These are phyloP conservation scores for Austroboletus novae-zelandiae DNA, from an alignment of 1,284 basidiomycete genomes.

Conservation along the genomic window DNA sequence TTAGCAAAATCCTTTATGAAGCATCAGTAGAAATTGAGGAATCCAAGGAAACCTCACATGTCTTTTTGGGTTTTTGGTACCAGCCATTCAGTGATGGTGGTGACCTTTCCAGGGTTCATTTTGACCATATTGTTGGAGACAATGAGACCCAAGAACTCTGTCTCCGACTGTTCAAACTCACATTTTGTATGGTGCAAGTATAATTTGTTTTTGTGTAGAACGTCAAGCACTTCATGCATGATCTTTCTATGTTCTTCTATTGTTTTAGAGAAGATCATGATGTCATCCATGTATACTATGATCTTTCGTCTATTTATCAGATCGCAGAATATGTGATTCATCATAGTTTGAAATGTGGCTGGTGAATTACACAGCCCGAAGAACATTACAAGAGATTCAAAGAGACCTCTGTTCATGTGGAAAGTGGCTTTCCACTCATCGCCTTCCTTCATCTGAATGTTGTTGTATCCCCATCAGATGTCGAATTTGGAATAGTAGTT, in stretches of 20 bases:
- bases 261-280: neutral
- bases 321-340: neutral
- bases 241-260: neutral
- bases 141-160: neutral
- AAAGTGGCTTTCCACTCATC: too few species aligned
- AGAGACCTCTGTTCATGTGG: too few species aligned
- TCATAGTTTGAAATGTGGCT: too few species aligned
- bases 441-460: too few species aligned
- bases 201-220: neutral
- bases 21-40: conserved; percentile 42
- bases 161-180: neutral
- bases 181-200: neutral
- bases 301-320: neutral
- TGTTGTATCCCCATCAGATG: too few species aligned
- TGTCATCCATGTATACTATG: neutral
- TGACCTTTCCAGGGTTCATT: neutral
- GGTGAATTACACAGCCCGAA: too few species aligned
- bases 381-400: too few species aligned
- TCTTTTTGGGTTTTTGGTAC: conserved; percentile 1
- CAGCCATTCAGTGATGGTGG: neutral
- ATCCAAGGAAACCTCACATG: conserved; percentile 33
- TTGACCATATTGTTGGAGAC: neutral
- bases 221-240: neutral
- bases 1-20: conserved; percentile 40
- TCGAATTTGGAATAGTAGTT: too few species aligned